Evolutionary conservation across 768 basidiomycete genomes (phyloP).

Genomic region (Lactifluus volemus): DNA sequence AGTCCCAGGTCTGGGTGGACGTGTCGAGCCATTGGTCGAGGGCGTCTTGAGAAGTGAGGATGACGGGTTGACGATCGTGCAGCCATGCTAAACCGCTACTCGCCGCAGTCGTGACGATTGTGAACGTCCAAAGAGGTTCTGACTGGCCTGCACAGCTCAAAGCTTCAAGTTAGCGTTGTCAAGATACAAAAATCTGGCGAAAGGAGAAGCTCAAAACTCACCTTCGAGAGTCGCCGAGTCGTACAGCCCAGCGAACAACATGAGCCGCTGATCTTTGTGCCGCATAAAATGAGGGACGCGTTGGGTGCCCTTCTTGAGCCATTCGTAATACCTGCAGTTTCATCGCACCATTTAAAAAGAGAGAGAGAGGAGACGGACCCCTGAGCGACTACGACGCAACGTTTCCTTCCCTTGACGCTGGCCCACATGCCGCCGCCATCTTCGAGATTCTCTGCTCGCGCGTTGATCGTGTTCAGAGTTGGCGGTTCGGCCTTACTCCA

Average conservation of each 20-base stretch:
- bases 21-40: constrained; percentile 77
- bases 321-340: constrained; percentile 79
- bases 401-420: constrained; percentile 66
- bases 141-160: constrained; percentile 35
- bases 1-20: constrained; percentile 53
- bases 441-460: constrained; percentile 72
- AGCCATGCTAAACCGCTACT: constrained; percentile 69
- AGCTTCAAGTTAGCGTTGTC: neutral
- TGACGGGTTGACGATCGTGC: constrained; percentile 86
- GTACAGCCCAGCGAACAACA: constrained; percentile 87
- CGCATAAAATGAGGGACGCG: constrained; percentile 79
- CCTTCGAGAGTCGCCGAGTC: constrained; percentile 65
- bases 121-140: constrained; percentile 67
- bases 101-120: constrained; percentile 80
- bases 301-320: constrained; percentile 76
- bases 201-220: constrained; percentile 20
- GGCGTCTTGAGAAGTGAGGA: constrained; percentile 55
- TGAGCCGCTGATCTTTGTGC: constrained; percentile 48
- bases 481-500: constrained; percentile 73
- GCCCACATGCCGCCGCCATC: constrained; percentile 81
- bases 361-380: constrained; percentile 37
- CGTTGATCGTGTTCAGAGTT: constrained; percentile 79
- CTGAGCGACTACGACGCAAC: constrained; percentile 79
- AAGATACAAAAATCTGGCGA: neutral
- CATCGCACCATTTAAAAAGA: neutral